Evolutionary conservation across 164 flowering plant species (phyloP), one percentile per base, ranked within the genome.

Genomic region (Litsea cubeba): DNA sequence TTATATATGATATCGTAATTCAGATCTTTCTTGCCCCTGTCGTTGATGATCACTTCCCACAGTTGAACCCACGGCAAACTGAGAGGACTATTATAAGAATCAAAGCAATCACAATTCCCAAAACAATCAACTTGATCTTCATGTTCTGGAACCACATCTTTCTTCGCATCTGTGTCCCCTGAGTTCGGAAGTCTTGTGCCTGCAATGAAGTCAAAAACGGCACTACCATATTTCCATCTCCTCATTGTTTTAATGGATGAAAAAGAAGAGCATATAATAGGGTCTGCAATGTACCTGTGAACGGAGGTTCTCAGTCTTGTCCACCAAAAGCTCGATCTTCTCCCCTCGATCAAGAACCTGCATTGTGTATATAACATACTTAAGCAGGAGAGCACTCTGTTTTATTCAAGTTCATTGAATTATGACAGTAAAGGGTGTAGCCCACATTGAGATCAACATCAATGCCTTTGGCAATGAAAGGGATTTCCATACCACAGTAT

Each of bases 261-360:
- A 24, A 23, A 12, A 25, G 28, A 63, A 22, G 17, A 23, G 25
- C 12, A n/a, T 22, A 25, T 12, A 24, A 25, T 11, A 2, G 66
- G 24, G 14, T 23, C 14, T 22, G 28, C 66, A 63, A 23, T 58
- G 7, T 63, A 91, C 97, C 92, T 94, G 95, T 22, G 91, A 86
- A n/a, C 90, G 92, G 75, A 92, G 97, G 70, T 89, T 89, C 80
- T 94, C 98, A n/a, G 97, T 91, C 81, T 92, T 94, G 82, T 94
- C 97, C 77, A 94, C 97, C 74, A 94, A 76, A 71, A 94, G 83
- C 86, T 94, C 98, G 76, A 92, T 94, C 76, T 91, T 94, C 80
- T 92, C 98, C 68, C 97, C 98, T 79, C 98, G 92, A 72, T 94
- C 98, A 71, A 94, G 95, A 77, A 94, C 98, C 98, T 94, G 84